Evolutionary conservation across 2,329 filamentous ascomycete genomes (phyloP).

Genomic region (Aspergillus versicolor): DNA sequence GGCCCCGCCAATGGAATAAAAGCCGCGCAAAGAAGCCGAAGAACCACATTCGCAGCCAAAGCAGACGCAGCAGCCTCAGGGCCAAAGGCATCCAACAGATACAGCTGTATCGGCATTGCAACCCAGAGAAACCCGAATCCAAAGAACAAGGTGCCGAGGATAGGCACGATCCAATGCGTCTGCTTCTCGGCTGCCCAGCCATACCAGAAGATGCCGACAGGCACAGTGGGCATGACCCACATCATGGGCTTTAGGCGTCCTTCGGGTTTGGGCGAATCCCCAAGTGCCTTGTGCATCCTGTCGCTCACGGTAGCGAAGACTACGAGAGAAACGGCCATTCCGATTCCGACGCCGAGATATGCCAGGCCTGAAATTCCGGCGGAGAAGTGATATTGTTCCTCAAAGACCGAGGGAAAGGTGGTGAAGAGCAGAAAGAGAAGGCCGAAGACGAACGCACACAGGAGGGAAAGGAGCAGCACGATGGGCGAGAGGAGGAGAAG

Average conservation of each 20-base stretch:
- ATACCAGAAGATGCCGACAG: constrained; percentile 30
- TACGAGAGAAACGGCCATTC: too few species aligned
- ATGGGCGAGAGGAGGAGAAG: too few species aligned
- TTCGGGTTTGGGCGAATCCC: constrained; percentile 9
- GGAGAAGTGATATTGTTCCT: too few species aligned
- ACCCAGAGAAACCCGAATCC: constrained; percentile 21
- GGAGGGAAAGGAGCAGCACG: too few species aligned
- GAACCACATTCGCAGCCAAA: constrained; percentile 24
- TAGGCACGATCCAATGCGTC: constrained; percentile 34
- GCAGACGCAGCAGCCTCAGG: constrained; percentile 33
- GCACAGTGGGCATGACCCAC: constrained; percentile 13
- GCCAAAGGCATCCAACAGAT: constrained; percentile 36
- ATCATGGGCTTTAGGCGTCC: constrained; percentile 20
- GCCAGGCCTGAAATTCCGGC: too few species aligned
- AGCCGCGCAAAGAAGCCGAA: constrained; percentile 50
- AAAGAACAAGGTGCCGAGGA: constrained; percentile 24
- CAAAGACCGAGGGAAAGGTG: too few species aligned
- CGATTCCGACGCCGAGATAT: too few species aligned
- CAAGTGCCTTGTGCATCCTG: too few species aligned
- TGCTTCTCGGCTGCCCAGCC: constrained; percentile 28
- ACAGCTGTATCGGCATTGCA: constrained; percentile 30
- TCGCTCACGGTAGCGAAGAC: too few species aligned
- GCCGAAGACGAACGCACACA: too few species aligned
- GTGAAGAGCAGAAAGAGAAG: too few species aligned
- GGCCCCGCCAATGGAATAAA: constrained; percentile 58